These are phyloP conservation scores for Geum urbanum DNA, from an alignment of 306 rosid genomes.

Conservation along the genomic window DNA sequence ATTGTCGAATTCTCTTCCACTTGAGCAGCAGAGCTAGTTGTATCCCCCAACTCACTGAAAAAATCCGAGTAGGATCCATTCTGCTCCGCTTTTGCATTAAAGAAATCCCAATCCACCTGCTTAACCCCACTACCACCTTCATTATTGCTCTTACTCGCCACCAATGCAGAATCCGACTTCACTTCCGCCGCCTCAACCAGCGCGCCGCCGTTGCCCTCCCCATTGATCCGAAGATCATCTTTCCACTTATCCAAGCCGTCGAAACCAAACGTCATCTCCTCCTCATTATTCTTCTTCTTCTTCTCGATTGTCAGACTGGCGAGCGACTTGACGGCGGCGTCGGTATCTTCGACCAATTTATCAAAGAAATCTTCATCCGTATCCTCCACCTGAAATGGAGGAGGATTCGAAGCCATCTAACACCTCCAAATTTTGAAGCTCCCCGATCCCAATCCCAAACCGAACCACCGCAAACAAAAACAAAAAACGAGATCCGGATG, in stretches of 20 bases:
- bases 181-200: constrained; percentile 26
- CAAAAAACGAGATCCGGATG: constrained; percentile 46
- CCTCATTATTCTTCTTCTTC: constrained; percentile 20
- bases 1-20: constrained; percentile 20
- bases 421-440: constrained; percentile 26
- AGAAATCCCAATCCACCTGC: constrained; percentile 78
- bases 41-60: constrained; percentile 60
- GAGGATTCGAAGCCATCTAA: constrained; percentile 73
- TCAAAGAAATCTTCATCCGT: constrained; percentile 89
- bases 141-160: constrained; percentile 27
- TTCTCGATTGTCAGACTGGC: constrained; percentile 48
- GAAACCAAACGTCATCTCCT: constrained; percentile 23
- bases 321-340: constrained; percentile 51
- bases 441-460: constrained; percentile 21
- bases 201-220: constrained; percentile 18
- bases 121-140: constrained; percentile 43
- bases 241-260: constrained; percentile 3
- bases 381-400: constrained; percentile 82
- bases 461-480: not conserved
- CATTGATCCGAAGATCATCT: not conserved
- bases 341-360: constrained; percentile 77
- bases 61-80: constrained; percentile 70
- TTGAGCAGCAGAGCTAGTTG: constrained; percentile 32
- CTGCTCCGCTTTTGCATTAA: constrained; percentile 48
- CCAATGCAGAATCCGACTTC: constrained; percentile 9